Evolutionary conservation across 306 rosid species (phyloP).

Genomic region (Phaseolus lunatus): DNA sequence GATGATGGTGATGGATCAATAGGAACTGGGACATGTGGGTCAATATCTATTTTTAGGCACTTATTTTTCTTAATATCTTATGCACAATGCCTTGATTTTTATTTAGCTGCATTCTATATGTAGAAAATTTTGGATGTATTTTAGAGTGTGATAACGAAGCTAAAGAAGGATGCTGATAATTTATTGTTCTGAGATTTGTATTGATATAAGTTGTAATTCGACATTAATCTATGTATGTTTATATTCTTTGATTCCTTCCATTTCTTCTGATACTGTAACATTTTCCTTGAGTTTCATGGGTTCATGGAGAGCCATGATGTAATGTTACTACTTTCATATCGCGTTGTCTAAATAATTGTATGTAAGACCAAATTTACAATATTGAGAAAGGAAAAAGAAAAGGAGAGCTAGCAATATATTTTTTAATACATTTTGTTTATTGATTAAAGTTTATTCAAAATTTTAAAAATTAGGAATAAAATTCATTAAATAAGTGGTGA

Average conservation of each 20-base stretch:
- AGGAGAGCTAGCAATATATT: too few species aligned
- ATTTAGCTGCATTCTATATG: constrained; percentile 19
- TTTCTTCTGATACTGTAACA: background rate
- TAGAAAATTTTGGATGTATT: constrained; percentile 47
- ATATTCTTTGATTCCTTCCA: constrained; percentile 45
- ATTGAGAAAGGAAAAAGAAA: background rate
- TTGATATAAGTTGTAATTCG: constrained; percentile 18
- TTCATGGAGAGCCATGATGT: background rate
- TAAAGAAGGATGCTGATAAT: constrained; percentile 22
- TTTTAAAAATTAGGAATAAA: too few species aligned
- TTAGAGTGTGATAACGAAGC: constrained; percentile 35
- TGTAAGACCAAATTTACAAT: background rate
- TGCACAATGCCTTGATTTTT: constrained; percentile 29
- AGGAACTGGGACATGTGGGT: constrained; percentile 38
- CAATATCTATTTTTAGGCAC: constrained; percentile 31
- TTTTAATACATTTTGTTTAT: too few species aligned
- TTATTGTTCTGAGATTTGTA: constrained; percentile 17
- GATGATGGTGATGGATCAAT: constrained; percentile 38
- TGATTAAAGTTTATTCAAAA: too few species aligned
- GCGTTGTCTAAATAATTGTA: background rate
- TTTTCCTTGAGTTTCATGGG: background rate
- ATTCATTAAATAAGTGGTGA: too few species aligned
- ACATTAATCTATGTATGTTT: constrained; percentile 30
- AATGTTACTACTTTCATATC: background rate
- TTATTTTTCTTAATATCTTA: constrained; percentile 36